Percentiles rank a stretch among this genome's conserved stretches.
These are phyloP conservation scores for Iris macrosiphon DNA, from an alignment of 106 monocot genomes.

Conservation along the genomic window DNA sequence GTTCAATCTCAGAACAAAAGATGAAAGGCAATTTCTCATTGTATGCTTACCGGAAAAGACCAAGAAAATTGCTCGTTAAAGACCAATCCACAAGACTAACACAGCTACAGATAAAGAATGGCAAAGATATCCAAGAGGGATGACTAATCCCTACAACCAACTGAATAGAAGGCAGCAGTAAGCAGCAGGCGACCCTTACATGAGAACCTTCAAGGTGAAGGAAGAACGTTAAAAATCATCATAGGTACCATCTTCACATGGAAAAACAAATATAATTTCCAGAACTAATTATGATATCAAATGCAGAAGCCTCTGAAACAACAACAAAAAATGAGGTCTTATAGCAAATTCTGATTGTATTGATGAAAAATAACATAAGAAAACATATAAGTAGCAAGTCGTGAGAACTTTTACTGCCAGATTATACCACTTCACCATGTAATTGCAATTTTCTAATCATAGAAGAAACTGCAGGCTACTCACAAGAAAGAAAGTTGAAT, in stretches of 20 bases:
- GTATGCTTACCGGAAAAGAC: slow-evolving; percentile 72
- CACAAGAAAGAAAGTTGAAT: no score
- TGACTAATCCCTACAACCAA: slow-evolving; percentile 87
- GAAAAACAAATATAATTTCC: not conserved
- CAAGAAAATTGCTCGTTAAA: slow-evolving; percentile 87
- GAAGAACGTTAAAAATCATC: slow-evolving; percentile 6
- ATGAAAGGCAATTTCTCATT: not conserved
- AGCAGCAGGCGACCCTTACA: slow-evolving; percentile 65
- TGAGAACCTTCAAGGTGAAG: slow-evolving; percentile 49
- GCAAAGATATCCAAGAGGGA: slow-evolving; percentile 88
- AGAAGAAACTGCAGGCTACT: no score
- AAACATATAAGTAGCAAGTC: no score
- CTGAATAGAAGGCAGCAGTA: slow-evolving; percentile 75
- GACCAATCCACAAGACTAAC: slow-evolving; percentile 98
- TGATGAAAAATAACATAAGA: no score
- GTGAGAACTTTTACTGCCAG: no score
- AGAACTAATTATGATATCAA: no score
- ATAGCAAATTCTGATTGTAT: no score
- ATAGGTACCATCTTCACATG: not conserved
- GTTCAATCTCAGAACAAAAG: slow-evolving; percentile 1
- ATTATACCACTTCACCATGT: no score
- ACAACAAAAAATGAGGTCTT: no score
- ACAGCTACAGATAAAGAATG: slow-evolving; percentile 90
- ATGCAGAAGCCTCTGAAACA: no score
- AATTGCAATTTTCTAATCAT: no score